A percentile compares a stretch with the other conserved stretches of the same genome.
These are phyloP conservation scores for Pichia phayaonensis DNA, from an alignment of 805 yeast species.

Conservation along the genomic window DNA sequence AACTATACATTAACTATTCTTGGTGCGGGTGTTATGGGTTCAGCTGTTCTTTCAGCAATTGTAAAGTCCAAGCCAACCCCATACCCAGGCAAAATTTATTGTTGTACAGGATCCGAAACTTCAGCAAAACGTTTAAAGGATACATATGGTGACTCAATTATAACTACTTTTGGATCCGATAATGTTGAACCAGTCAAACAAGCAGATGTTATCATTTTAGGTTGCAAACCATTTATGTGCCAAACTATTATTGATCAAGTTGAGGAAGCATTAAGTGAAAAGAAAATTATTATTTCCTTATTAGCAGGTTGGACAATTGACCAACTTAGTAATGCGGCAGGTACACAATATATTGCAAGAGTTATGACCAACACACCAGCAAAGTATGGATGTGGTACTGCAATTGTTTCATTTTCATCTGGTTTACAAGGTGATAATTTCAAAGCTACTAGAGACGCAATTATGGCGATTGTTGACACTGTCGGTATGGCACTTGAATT, in stretches of 20 bases:
- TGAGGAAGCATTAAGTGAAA: slow-evolving; percentile 32
- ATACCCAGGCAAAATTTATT: slow-evolving; percentile 64
- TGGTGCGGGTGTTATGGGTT: slow-evolving; percentile 96
- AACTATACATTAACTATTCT: slow-evolving; percentile 50
- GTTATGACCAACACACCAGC: slow-evolving; percentile 99
- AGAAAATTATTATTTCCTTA: slow-evolving; percentile 53
- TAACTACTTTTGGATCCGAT: slow-evolving; percentile 38
- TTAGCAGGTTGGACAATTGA: slow-evolving; percentile 90
- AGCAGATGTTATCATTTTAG: slow-evolving; percentile 70
- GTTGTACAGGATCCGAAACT: slow-evolving; percentile 58
- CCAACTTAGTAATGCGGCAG: slow-evolving; percentile 39
- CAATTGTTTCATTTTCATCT: slow-evolving; percentile 72
- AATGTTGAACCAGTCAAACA: slow-evolving; percentile 53
- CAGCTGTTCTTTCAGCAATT: slow-evolving; percentile 81
- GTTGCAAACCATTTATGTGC: slow-evolving; percentile 80
- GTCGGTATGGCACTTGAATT: slow-evolving; percentile 61
- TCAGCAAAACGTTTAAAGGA: slow-evolving; percentile 42
- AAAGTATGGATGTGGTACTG: slow-evolving; percentile 86
- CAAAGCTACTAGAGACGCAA: slow-evolving; percentile 37
- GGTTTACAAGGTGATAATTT: slow-evolving; percentile 27
- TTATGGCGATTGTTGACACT: slow-evolving; percentile 47
- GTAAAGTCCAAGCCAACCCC: slow-evolving; percentile 42
- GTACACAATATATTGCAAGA: slow-evolving; percentile 60
- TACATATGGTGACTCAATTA: slow-evolving; percentile 46
- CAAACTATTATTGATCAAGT: slow-evolving; percentile 51